A percentile compares a stretch with the other conserved stretches of the same genome.
Conservation (phyloP, 2,329 filamentous ascomycete species). For the Zymoseptoria brevis region DNA sequence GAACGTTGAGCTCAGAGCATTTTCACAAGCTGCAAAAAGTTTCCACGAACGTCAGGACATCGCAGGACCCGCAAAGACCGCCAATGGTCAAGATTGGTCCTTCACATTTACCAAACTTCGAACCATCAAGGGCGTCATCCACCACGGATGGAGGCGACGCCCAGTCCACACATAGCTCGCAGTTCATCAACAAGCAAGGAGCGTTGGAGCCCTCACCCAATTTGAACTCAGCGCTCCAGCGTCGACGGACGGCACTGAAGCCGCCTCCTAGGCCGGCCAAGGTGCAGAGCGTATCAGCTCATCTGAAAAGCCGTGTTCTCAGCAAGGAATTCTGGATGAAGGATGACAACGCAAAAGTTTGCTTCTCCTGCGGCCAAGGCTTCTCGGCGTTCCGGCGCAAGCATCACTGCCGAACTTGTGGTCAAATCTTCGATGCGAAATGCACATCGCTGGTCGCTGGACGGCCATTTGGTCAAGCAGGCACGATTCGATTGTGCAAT, state of each 20-base stretch:
- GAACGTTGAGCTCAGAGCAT: background rate
- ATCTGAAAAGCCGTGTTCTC: constrained; percentile 77
- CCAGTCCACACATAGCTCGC: constrained; percentile 20
- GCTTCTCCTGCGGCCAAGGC: constrained; percentile 80
- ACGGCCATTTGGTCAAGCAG: constrained; percentile 75
- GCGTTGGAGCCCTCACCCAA: constrained; percentile 21
- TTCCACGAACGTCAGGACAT: background rate
- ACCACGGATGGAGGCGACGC: constrained; percentile 33
- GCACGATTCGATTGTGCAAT: constrained; percentile 82
- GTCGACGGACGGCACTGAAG: constrained; percentile 18
- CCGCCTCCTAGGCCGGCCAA: constrained; percentile 8
- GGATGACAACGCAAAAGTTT: constrained; percentile 95
- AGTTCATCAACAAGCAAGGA: constrained; percentile 7
- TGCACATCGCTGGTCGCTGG: constrained; percentile 90
- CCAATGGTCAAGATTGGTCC: constrained; percentile 37
- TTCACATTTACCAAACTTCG: constrained; percentile 42
- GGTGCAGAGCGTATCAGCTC: constrained; percentile 33
- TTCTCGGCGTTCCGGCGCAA: constrained; percentile 94
- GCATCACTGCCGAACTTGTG: constrained; percentile 90
- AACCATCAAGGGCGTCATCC: constrained; percentile 40
- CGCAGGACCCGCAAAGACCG: constrained; percentile 25
- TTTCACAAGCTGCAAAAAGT: background rate
- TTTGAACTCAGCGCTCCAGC: constrained; percentile 22
- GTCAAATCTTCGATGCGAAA: constrained; percentile 97
- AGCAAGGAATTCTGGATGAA: constrained; percentile 95